Base-by-base conservation (phyloP, 169 alveolate genomes). In the Plasmodium coatneyi region DNA sequence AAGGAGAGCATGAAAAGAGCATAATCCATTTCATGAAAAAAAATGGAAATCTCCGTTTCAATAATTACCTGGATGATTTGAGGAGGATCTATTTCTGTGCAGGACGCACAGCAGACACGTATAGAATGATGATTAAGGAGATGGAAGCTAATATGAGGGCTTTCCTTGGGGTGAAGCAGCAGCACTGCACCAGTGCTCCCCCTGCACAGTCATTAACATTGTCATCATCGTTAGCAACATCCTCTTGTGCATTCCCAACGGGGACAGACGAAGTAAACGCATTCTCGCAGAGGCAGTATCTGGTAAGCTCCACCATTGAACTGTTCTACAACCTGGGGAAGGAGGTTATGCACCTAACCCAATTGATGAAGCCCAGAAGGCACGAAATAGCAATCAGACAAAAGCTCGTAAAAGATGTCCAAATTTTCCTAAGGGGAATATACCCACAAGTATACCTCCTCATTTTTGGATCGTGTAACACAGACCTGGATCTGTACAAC, bases 401-500 rank as follows among this genome's bases (percentile, higher is more conserved):
- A 76, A 72, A 22, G 4, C 56, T 86, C 28, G 30, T 86, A 52
- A 49, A 49, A 10, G 25, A 74, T 1, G 39, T 86, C 5, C 32
- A 86, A 49, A 6, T 16, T 7, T 72, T 86, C 60, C 0, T 72
- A 16, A 78, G 14, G 34, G 34, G 9, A n/a, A n/a, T 36, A 22
- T 86, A 32, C 66, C 66, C 87, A 5, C n/a, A 72, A 49, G 76
- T 52, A 34, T 78, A 28, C 22, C 2, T 86, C 10, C 19, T 86
- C 0, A 54, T 76, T 10, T 86, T 74, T 43, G 93, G 93, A 2
- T 86, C 93, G 7, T 86, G 93, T 22, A 86, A 86, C 49, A 86
- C 84, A 19, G 86, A 86, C 3, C 39, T 86, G 2, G 93, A 86
- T 70, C 54, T 86, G 16, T 86, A 86, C 39, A 74, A 46, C n/a